A percentile compares a stretch with the other conserved stretches of the same genome.
Conservation (phyloP, 805 yeast genomes). For the Candida sphagnicola region DNA sequence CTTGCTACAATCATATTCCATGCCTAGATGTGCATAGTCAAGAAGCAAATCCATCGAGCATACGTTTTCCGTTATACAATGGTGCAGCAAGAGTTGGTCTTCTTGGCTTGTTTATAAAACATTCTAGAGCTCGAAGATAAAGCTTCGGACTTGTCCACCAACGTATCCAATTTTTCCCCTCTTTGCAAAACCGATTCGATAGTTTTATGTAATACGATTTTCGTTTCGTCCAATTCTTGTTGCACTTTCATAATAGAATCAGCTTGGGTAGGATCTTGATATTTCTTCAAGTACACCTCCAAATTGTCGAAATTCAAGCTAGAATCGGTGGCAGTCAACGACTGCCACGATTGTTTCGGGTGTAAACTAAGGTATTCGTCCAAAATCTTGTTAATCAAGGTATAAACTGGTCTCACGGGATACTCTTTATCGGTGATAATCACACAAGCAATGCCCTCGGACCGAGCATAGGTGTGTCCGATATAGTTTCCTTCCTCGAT, state of each 20-base stretch:
- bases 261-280: slow-evolving; percentile 96
- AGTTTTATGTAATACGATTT: slow-evolving; percentile 92
- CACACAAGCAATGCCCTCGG: slow-evolving; percentile 90
- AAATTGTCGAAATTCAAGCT: slow-evolving; percentile 55
- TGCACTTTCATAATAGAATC: slow-evolving; percentile 96
- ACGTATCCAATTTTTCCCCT: slow-evolving; percentile 91
- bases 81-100: slow-evolving; percentile 81
- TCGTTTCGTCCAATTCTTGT: slow-evolving; percentile 96
- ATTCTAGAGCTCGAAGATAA: slow-evolving; percentile 82
- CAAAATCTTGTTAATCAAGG: slow-evolving; percentile 81
- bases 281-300: slow-evolving; percentile 68
- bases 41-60: no score
- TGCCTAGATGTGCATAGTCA: no score
- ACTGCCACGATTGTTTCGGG: slow-evolving; percentile 68
- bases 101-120: slow-evolving; percentile 97
- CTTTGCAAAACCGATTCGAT: slow-evolving; percentile 91
- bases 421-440: slow-evolving; percentile 91
- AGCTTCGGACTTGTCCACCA: slow-evolving; percentile 95
- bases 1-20: no score
- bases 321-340: slow-evolving; percentile 42
- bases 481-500: slow-evolving; percentile 88
- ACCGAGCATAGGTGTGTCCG: slow-evolving; percentile 86
- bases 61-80: slow-evolving; percentile 43
- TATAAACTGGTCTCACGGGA: slow-evolving; percentile 95
- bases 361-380: slow-evolving; percentile 87